Evolutionary conservation across 306 rosid species (phyloP), one percentile per base, ranked within the genome.

Genomic region (Begonia fuchsioides): DNA sequence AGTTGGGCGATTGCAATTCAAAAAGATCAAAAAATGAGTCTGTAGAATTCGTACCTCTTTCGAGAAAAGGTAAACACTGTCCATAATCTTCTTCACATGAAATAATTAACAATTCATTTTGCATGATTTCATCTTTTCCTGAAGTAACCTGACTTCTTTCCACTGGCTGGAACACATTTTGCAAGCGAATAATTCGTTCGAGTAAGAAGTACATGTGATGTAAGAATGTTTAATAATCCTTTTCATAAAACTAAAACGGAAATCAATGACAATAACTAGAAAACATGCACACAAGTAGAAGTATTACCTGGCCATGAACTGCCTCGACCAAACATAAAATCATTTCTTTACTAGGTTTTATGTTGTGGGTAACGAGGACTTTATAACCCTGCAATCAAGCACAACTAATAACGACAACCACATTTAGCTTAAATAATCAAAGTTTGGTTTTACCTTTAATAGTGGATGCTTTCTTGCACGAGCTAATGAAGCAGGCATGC

Each of bases 21-120:
- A 3, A 32, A 15, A 45, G 26, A 1, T 16, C 14, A 51, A 10
- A 40, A 3, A 12, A 17, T 20, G 32, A 1, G 32, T 20, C 3
- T 20, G 32, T 20, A 20, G 32, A 16, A 13, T 43, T 20, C 65
- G 38, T 26, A 92, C 98, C 98, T 71, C 79, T 86, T 72, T 77
- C 83, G 20, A 85, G 92, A 59, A 82, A 79, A 47, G 98, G 87
- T 61, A 75, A 54, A 50, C 93, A 90, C 17, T 62, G 47, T 55
- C 56, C 72, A 55, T 75, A 82, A 71, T 92, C 98, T 60, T 90
- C 96, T 73, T 85, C 98, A 40, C 93, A 82, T 10, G 98, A 85
- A 38, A 90, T 60, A 64, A 90, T 68, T 68, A 92, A 77, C 26
- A 92, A 69, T 71, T 79, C 80, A 59, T 81, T 87, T 44, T 74